Base-by-base conservation (phyloP, 2,329 filamentous ascomycete genomes). In the Trichoderma breve region DNA sequence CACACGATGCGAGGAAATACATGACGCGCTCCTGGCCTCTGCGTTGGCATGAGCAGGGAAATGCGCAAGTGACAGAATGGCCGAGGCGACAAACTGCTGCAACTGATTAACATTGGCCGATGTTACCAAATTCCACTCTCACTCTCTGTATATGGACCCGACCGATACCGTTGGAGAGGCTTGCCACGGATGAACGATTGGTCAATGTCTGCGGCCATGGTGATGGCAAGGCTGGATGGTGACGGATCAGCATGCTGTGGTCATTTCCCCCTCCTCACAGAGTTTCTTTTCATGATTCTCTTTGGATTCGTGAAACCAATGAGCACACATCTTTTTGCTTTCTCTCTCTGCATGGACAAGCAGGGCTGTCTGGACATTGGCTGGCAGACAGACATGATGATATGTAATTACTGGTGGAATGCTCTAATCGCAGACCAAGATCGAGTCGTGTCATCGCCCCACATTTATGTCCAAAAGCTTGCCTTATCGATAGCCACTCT, bases 401-500 rank as follows among this genome's bases (percentile, higher is more conserved):
- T 70, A 70, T 70, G 57, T 53, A 70, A 32, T 47, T 70, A 70
- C 30, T 57, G 32, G 34, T 58, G 68, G 60, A 32, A 64, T 71
- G 68, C 60, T 57, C 32, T 28, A 62, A 70, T 51, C 26, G n/a
- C 6, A 58, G 34, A 47, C 6, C 7, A 24, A n/a, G 34, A 24
- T 61, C 55, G 51, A 69, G 55, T 69, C 67, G 26, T 70, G 67
- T 70, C 67, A 70, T 62, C 67, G 67, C 32, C 67, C 67, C 67
- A 61, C 24, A 70, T 36, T 62, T 70, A 11, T 58, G 15, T 18
- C 12, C 28, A 4, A n/a, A 14, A 58, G 32, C 47, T 36, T 26
- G 14, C 8, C 72, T 65, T 73, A 74, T 74, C 73, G 73, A 74
- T 74, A 74, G 62, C 65, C 26, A 60, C 36, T 21, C 8, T 18